These are phyloP conservation scores for Silene conica DNA, from an alignment of 148 eudicot species.

Conservation along the genomic window DNA sequence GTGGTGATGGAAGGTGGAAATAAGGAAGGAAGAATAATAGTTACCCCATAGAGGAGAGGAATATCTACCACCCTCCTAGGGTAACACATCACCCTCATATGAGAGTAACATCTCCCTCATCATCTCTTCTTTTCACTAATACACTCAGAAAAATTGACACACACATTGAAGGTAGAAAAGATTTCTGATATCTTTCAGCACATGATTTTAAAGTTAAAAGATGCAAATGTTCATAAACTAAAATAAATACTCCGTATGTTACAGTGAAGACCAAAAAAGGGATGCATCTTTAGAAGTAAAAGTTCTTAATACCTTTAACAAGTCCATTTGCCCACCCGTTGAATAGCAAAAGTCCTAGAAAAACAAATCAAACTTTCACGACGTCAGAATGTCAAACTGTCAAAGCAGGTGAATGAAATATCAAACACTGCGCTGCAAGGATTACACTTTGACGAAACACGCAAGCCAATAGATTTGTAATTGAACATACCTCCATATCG, in stretches of 20 bases:
- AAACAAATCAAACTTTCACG: slow-evolving; percentile 13
- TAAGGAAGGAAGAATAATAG: no score
- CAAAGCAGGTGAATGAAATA: slow-evolving; percentile 5
- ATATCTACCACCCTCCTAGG: no score
- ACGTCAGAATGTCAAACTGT: neutral
- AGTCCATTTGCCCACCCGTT: slow-evolving; percentile 47
- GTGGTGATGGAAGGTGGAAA: neutral
- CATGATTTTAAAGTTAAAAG: neutral
- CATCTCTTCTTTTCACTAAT: neutral
- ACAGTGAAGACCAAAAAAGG: neutral
- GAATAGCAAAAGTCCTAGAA: slow-evolving; percentile 67
- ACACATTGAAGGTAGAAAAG: neutral
- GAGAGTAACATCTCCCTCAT: no score
- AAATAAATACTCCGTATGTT: neutral
- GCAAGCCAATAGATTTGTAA: neutral
- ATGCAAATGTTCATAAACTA: neutral
- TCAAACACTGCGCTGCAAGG: neutral
- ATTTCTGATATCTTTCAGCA: neutral
- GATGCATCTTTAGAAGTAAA: neutral
- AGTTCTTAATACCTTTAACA: slow-evolving; percentile 49
- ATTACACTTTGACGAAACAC: neutral
- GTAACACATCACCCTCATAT: no score
- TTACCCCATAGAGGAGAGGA: no score
- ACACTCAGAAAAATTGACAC: neutral
- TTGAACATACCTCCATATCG: slow-evolving; percentile 68